Evolutionary conservation across 2,329 filamentous ascomycete species (phyloP).

Genomic region (Microdochium bolleyi): DNA sequence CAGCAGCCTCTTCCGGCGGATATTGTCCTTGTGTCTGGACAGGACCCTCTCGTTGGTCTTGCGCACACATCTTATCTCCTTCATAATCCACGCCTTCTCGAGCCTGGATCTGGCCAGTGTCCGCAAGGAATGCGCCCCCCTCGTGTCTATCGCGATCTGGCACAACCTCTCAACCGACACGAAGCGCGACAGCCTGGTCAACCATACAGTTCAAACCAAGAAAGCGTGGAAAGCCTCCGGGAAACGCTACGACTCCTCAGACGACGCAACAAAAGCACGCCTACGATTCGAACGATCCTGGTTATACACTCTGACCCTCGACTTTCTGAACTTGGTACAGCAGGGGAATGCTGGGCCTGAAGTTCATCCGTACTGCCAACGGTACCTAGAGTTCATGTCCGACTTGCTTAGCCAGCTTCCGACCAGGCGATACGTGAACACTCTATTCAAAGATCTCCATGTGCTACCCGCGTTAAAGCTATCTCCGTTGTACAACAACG

Average conservation of each 20-base stretch:
- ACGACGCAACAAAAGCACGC: constrained; percentile 69
- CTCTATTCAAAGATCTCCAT: constrained; percentile 78
- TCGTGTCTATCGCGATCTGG: constrained; percentile 94
- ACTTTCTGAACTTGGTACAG: constrained; percentile 67
- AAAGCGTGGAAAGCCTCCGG: constrained; percentile 86
- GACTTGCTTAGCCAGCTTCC: constrained; percentile 91
- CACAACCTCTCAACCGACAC: constrained; percentile 79
- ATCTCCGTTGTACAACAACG: constrained; percentile 69
- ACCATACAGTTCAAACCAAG: constrained; percentile 64
- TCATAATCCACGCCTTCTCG: constrained; percentile 87
- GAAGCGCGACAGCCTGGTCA: constrained; percentile 64
- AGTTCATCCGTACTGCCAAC: constrained; percentile 65
- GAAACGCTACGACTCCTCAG: constrained; percentile 82
- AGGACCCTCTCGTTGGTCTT: constrained; percentile 56
- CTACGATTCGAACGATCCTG: constrained; percentile 88
- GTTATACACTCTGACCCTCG: constrained; percentile 78
- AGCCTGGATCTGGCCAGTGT: constrained; percentile 84
- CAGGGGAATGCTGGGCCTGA: background rate
- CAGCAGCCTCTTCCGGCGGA: constrained; percentile 78
- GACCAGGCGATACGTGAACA: constrained; percentile 88
- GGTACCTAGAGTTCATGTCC: constrained; percentile 84
- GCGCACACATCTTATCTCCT: constrained; percentile 76
- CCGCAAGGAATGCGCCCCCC: constrained; percentile 89
- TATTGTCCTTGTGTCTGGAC: constrained; percentile 80
- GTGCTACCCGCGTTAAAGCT: constrained; percentile 68